These are phyloP conservation scores for Cyphellophora europaea DNA, from an alignment of 2,329 filamentous ascomycete species.

Conservation along the genomic window DNA sequence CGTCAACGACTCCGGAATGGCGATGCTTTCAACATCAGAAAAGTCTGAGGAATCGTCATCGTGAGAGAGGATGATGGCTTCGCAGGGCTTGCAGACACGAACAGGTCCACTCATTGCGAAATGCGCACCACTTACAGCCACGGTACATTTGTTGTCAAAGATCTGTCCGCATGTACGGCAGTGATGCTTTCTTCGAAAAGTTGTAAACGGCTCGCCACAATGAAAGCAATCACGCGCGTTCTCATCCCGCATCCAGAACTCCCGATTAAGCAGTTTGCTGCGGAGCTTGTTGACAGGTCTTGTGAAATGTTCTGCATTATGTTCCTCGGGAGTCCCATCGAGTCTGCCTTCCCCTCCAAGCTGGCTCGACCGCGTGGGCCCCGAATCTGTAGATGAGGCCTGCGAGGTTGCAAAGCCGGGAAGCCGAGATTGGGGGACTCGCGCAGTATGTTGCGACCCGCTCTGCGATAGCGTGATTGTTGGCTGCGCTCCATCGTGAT, in stretches of 20 bases:
- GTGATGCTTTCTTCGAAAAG: slow-evolving; percentile 92
- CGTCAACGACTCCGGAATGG: slow-evolving; percentile 24
- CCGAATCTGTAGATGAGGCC: slow-evolving; percentile 29
- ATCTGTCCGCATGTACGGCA: slow-evolving; percentile 95
- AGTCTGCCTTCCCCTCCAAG: neutral
- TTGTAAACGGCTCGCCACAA: slow-evolving; percentile 82
- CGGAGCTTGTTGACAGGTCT: slow-evolving; percentile 55
- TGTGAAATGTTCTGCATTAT: slow-evolving; percentile 36
- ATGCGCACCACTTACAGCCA: slow-evolving; percentile 73
- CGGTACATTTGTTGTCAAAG: slow-evolving; percentile 93
- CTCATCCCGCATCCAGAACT: slow-evolving; percentile 99
- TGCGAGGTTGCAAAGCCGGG: slow-evolving; percentile 34
- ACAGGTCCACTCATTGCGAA: slow-evolving; percentile 81
- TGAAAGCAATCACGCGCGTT: slow-evolving; percentile 96
- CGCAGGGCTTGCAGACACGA: slow-evolving; percentile 85
- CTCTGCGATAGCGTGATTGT: neutral
- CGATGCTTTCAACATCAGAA: slow-evolving; percentile 54
- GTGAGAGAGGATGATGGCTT: slow-evolving; percentile 81
- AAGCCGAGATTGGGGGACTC: slow-evolving; percentile 35
- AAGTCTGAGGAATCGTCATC: slow-evolving; percentile 89
- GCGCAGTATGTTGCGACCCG: slow-evolving; percentile 15
- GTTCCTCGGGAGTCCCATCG: slow-evolving; percentile 2
- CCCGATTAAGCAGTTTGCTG: slow-evolving; percentile 80
- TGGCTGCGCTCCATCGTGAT: neutral
- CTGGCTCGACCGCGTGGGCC: slow-evolving; percentile 23